Evolutionary conservation across 2,329 filamentous ascomycete species (phyloP).

Genomic region (Botrytis pseudocinerea): DNA sequence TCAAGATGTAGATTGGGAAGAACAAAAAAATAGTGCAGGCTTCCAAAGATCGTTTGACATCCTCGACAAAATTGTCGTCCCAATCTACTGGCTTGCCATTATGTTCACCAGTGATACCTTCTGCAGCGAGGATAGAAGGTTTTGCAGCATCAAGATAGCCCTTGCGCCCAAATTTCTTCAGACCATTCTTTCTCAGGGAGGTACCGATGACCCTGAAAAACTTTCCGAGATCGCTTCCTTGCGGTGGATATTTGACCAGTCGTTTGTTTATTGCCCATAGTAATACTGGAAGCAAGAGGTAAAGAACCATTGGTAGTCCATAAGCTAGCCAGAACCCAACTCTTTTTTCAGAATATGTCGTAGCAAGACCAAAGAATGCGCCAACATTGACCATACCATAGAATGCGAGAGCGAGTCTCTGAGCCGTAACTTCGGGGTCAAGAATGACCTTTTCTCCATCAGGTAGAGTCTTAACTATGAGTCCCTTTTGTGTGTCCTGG

Average conservation of each 20-base stretch:
- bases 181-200: slow-evolving; percentile 55
- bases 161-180: slow-evolving; percentile 50
- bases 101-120: slow-evolving; percentile 42
- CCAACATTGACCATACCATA: slow-evolving; percentile 72
- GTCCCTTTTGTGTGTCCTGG: slow-evolving; percentile 48
- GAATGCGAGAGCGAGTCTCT: slow-evolving; percentile 51
- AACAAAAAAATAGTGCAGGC: slow-evolving; percentile 68
- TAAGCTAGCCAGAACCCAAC: slow-evolving; percentile 52
- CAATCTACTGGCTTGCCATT: slow-evolving; percentile 60
- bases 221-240: slow-evolving; percentile 49
- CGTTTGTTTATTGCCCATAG: slow-evolving; percentile 45
- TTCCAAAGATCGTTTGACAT: slow-evolving; percentile 68
- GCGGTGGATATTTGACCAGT: slow-evolving; percentile 48
- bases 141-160: slow-evolving; percentile 69
- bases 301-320: slow-evolving; percentile 56
- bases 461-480: slow-evolving; percentile 49
- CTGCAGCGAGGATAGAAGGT: slow-evolving; percentile 63
- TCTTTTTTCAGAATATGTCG: slow-evolving; percentile 47
- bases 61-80: slow-evolving; percentile 79
- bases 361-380: slow-evolving; percentile 49
- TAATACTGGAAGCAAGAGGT: slow-evolving; percentile 56
- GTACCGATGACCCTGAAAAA: slow-evolving; percentile 47
- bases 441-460: slow-evolving; percentile 61
- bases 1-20: slow-evolving; percentile 47
- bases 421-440: slow-evolving; percentile 58